Evolutionary conservation across 257 asterid species (phyloP).

Genomic region (Nicotiana undulata): DNA sequence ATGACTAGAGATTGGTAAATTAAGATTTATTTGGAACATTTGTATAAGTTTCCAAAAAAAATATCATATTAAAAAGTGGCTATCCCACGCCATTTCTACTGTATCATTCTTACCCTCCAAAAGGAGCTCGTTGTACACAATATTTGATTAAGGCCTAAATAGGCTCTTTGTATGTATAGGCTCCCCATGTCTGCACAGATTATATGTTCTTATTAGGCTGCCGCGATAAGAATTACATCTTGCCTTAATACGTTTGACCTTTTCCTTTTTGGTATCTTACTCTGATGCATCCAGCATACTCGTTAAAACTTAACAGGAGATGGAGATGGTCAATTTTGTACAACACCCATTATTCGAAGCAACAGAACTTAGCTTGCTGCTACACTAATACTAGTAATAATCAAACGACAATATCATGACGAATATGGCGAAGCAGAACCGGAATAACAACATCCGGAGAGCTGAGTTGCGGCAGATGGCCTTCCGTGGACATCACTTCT

Average conservation of each 20-base stretch:
- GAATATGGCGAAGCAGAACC: not conserved
- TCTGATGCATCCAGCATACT: not conserved
- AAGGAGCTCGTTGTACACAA: too few species aligned
- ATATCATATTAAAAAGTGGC: too few species aligned
- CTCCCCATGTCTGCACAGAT: too few species aligned
- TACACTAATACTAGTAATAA: not conserved
- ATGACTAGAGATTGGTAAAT: too few species aligned
- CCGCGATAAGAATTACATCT: not conserved
- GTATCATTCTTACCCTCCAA: too few species aligned
- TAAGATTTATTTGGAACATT: too few species aligned
- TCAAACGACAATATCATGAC: slow-evolving; percentile 1
- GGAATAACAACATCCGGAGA: slow-evolving; percentile 1
- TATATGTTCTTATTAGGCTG: too few species aligned
- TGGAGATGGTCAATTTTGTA: not conserved
- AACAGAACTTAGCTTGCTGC: not conserved
- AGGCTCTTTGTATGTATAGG: not conserved
- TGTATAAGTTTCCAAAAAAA: too few species aligned
- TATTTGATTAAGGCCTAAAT: not conserved
- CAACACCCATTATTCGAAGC: not conserved
- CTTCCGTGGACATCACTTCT: not conserved
- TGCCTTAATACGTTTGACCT: not conserved
- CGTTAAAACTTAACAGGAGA: not conserved
- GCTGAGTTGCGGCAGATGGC: slow-evolving; percentile 10
- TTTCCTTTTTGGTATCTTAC: not conserved
- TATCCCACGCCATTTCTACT: too few species aligned